A percentile compares a stretch with the other conserved stretches of the same genome.
phyloP scores from a whole-genome alignment of 352 stramenopile species.

The Phytophthora foliorum region DNA sequence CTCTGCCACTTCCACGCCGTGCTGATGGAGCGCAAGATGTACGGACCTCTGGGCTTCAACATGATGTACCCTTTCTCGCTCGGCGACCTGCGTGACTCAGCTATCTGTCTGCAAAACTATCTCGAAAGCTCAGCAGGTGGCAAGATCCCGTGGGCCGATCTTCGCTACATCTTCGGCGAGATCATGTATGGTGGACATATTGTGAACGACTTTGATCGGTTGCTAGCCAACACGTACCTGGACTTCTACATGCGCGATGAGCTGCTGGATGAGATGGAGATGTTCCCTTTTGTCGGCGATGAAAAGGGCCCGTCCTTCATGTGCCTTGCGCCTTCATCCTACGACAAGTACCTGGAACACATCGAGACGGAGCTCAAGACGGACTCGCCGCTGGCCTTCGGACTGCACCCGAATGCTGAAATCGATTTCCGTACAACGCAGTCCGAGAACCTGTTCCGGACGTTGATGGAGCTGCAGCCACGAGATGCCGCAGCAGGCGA shows the following conservation, averaged over 20 bases:
- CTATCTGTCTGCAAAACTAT: constrained; percentile 97
- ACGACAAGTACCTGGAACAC: constrained; percentile 98
- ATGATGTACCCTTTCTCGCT: constrained; percentile 99
- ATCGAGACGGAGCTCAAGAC: constrained; percentile 97
- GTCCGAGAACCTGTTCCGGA: constrained; percentile 96
- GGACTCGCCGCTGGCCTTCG: constrained; percentile 98
- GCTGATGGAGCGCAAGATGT: constrained; percentile 98
- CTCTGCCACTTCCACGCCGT: constrained; percentile 98
- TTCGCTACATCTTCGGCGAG: constrained; percentile 97
- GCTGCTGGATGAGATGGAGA: constrained; percentile 98
- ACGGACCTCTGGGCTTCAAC: constrained; percentile 98
- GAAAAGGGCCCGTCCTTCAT: constrained; percentile 96
- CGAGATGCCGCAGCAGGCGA: constrained; percentile 89
- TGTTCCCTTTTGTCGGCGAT: constrained; percentile 98
- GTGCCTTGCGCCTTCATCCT: constrained; percentile 95
- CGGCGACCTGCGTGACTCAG: constrained; percentile 95
- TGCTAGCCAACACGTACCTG: constrained; percentile 97
- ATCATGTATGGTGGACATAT: constrained; percentile 98
- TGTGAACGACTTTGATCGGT: constrained; percentile 96
- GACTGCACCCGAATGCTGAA: constrained; percentile 98
- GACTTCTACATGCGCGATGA: constrained; percentile 99
- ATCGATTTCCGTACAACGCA: constrained; percentile 99
- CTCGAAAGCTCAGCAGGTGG: constrained; percentile 95
- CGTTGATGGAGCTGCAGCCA: constrained; percentile 96
- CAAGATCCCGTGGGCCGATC: constrained; percentile 98